A percentile compares a stretch with the other conserved stretches of the same genome.
phyloP scores from a whole-genome alignment of 441 rosid genomes.

The Rhodomyrtus psidioides region DNA sequence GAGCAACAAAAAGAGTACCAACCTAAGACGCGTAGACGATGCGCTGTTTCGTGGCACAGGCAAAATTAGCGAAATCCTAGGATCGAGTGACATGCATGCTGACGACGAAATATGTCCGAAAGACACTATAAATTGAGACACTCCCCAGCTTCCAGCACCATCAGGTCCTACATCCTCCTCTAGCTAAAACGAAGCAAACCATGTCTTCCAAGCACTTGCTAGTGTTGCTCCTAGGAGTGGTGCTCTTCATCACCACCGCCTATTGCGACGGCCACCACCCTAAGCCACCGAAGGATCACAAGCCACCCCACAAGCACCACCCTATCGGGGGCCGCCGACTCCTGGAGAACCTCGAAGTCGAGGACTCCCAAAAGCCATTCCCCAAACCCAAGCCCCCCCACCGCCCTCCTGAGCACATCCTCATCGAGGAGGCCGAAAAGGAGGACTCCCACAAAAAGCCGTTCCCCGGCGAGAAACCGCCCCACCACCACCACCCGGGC shows the following conservation, averaged over 20 bases:
- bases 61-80: neutral
- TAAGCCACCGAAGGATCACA: neutral
- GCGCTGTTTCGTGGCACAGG: neutral
- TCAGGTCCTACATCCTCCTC: neutral
- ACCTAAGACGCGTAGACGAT: neutral
- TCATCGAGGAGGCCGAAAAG: neutral
- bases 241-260: neutral
- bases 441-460: neutral
- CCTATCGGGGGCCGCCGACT: neutral
- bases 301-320: slow-evolving; percentile 1
- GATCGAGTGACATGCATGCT: neutral
- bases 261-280: neutral
- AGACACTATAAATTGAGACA: neutral
- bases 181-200: neutral
- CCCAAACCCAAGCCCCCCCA: neutral
- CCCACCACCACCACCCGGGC: neutral
- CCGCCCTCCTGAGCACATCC: neutral
- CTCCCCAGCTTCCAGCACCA: neutral
- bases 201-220: neutral
- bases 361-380: neutral
- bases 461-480: neutral
- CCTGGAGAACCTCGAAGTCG: neutral
- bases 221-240: neutral
- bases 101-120: neutral
- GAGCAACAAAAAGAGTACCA: neutral